Percentiles rank a stretch among this genome's conserved stretches.
Conservation (phyloP, 208 protist species). For the Sergeia podlipaevii region DNA sequence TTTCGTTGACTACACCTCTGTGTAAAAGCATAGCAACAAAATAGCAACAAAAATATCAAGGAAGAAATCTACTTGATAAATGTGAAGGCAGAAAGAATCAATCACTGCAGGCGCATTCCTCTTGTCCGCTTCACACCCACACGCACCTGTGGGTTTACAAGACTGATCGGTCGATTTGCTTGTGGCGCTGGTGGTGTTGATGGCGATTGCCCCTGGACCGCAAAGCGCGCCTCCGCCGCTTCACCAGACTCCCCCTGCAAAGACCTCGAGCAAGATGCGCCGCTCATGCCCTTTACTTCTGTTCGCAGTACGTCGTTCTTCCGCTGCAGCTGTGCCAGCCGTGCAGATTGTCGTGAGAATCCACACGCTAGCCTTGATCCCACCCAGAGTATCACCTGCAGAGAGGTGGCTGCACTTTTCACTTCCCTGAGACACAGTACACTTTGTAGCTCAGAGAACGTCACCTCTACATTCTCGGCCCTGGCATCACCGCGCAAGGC, state of each 20-base stretch:
- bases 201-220: no score
- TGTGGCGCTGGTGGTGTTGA: no score
- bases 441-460: not conserved
- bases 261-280: no score
- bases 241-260: no score
- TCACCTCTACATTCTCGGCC: not conserved
- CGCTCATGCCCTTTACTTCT: no score
- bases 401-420: not conserved
- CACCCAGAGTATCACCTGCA: conserved; percentile 2
- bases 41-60: no score
- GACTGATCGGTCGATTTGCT: conserved; percentile 4
- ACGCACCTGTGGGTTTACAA: conserved; percentile 17
- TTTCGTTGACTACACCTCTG: no score
- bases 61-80: no score
- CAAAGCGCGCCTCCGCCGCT: no score
- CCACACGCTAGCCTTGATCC: not conserved
- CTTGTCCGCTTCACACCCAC: conserved; percentile 2
- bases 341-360: not conserved
- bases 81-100: no score
- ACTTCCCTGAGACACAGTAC: not conserved
- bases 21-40: no score
- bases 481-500: not conserved
- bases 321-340: not conserved
- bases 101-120: conserved; percentile 11
- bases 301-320: no score